phyloP scores from a whole-genome alignment of 78 protist species.

The Dictyostelium discoideum region DNA sequence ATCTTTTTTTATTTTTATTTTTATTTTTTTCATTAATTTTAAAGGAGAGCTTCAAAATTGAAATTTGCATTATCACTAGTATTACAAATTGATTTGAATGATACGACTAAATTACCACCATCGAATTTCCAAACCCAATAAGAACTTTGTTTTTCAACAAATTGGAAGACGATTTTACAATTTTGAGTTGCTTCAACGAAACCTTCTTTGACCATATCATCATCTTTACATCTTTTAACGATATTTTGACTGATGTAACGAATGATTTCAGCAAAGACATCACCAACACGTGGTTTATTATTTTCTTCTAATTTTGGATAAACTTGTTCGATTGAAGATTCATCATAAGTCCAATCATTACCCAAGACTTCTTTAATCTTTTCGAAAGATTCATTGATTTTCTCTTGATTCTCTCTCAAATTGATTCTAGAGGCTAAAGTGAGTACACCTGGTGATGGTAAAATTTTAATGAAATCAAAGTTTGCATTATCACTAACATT shows the following conservation, averaged over 20 bases:
- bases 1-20: too few relatives aligned
- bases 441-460: constrained; percentile 55
- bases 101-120: not conserved
- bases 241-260: constrained; percentile 2
- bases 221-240: constrained; percentile 19
- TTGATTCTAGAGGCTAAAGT: constrained; percentile 22
- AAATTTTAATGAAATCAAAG: constrained; percentile 32
- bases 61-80: constrained; percentile 17
- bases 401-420: constrained; percentile 18
- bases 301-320: constrained; percentile 9
- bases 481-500: constrained; percentile 12
- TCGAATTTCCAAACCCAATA: constrained; percentile 42
- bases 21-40: constrained; percentile 9
- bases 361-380: constrained; percentile 22
- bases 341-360: constrained; percentile 33
- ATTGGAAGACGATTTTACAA: constrained; percentile 14
- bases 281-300: constrained; percentile 38
- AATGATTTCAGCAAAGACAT: constrained; percentile 10
- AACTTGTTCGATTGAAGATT: constrained; percentile 10
- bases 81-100: constrained; percentile 31
- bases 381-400: constrained; percentile 19
- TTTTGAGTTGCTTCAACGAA: constrained; percentile 27
- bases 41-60: constrained; percentile 50
- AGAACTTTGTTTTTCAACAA: not conserved
- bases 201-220: constrained; percentile 65